Evolutionary conservation across 441 rosid species (phyloP), one percentile per base, ranked within the genome.

Genomic region (Eruca vesicaria): DNA sequence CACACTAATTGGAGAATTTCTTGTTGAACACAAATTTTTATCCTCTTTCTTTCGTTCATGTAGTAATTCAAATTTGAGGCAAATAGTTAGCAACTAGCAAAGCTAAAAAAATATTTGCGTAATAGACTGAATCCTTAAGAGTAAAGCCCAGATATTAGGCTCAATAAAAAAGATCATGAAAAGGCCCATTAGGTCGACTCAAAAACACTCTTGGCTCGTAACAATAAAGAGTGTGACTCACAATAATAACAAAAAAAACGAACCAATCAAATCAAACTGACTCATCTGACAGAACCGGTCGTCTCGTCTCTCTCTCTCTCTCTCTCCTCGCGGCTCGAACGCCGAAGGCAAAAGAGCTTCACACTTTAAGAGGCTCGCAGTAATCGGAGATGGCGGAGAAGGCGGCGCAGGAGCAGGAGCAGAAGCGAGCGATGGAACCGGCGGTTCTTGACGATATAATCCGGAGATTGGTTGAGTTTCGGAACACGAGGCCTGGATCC

Each of bases 391-490:
- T 66, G 80, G 72, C 80, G 73, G 80, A 71, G 56, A 77, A 71
- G 80, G 68, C 64, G 43, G 83, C 83, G 21, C 82, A 76, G 56
- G 84, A 74, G 75, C 81, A 74, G 77, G 83, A 72, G 69, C 80
- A 72, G 52, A 66, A 66, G 57, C 68, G 67, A 69, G 77, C 63
- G 20, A 86, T 93, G 61, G 94, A 89, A 53, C 77, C 82, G 66
- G 91, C 75, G 26, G 89, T 81, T 68, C 69, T 93, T 26, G 98
- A 91, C 63, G 91, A 89, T 63, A 90, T 94, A 5, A 85, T 91
- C 57, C 71, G 77, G 33, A 90, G 94, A 61, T 59, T 94, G 63
- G 83, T 91, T 70, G 91, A 88, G 78, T 86, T 84, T 76, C 80
- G 85, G 80, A 88, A 85, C 73, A 81, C 85, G 9, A 88, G 90